These are phyloP conservation scores for Fusarium nanum DNA, from an alignment of 2,329 filamentous ascomycete genomes.

Conservation along the genomic window DNA sequence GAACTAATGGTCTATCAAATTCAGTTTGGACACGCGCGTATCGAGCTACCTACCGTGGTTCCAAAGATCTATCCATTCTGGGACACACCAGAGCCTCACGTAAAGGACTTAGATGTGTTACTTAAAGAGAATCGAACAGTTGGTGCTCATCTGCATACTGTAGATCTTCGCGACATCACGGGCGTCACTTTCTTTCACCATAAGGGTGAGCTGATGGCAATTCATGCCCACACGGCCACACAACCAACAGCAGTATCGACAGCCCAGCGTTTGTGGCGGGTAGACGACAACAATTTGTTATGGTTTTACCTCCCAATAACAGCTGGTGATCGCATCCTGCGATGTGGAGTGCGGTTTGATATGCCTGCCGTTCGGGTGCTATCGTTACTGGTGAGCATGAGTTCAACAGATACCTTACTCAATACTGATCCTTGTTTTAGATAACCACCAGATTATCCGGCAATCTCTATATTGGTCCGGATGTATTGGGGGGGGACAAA, in stretches of 20 bases:
- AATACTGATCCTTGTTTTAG: neutral
- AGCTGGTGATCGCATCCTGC: neutral
- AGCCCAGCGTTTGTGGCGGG: neutral
- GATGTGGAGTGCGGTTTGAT: neutral
- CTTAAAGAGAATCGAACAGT: neutral
- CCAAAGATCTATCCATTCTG: neutral
- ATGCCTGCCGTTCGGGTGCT: neutral
- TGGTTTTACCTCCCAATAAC: conserved; percentile 6
- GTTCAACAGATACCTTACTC: too few relatives aligned
- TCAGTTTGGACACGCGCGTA: neutral
- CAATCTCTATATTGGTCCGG: too few relatives aligned
- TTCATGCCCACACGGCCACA: conserved; percentile 1
- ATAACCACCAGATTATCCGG: neutral
- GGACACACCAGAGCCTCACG: neutral
- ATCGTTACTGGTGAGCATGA: neutral
- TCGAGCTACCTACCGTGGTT: neutral
- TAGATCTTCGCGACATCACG: neutral
- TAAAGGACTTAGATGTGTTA: neutral
- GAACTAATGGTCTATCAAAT: neutral
- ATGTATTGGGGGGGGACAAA: too few relatives aligned
- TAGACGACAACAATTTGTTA: neutral
- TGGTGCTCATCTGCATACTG: neutral
- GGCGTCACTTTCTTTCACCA: neutral
- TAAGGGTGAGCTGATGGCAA: neutral
- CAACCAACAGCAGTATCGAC: neutral